A percentile compares a stretch with the other conserved stretches of the same genome.
Evolutionary conservation across 306 rosid genomes (phyloP).

Genomic region (Gleditsia sinensis): DNA sequence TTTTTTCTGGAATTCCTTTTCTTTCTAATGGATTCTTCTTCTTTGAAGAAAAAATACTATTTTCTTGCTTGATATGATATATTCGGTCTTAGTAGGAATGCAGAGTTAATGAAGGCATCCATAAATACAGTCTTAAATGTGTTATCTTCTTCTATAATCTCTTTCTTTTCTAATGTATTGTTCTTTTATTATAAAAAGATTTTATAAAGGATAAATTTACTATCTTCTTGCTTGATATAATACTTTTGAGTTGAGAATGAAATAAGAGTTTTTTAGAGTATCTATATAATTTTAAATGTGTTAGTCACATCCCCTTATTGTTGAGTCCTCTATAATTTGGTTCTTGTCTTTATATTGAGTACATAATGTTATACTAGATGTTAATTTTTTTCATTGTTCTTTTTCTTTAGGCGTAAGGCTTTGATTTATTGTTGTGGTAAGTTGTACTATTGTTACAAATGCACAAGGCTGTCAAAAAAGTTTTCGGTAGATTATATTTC

Average conservation of each 20-base stretch:
- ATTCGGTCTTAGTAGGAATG: not conserved
- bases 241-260: not conserved
- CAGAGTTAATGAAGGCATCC: not conserved
- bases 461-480: not conserved
- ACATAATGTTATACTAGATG: not conserved
- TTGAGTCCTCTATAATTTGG: slow-evolving; percentile 15
- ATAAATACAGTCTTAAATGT: not conserved
- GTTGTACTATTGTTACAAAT: slow-evolving; percentile 4
- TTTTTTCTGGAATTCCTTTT: not conserved
- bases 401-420: not conserved
- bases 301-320: no score
- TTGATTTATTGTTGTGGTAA: not conserved
- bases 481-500: slow-evolving; percentile 9
- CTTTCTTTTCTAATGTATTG: not conserved
- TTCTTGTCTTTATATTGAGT: not conserved
- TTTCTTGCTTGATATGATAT: not conserved
- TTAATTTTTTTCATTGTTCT: not conserved
- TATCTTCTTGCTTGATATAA: not conserved
- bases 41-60: not conserved
- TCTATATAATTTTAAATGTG: no score
- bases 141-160: not conserved
- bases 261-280: not conserved
- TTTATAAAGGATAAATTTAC: not conserved
- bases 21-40: not conserved
- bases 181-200: not conserved